Evolutionary conservation across 2,329 filamentous ascomycete genomes (phyloP), one percentile per base, ranked within the genome.

Genomic region (Trichophyton equinum): DNA sequence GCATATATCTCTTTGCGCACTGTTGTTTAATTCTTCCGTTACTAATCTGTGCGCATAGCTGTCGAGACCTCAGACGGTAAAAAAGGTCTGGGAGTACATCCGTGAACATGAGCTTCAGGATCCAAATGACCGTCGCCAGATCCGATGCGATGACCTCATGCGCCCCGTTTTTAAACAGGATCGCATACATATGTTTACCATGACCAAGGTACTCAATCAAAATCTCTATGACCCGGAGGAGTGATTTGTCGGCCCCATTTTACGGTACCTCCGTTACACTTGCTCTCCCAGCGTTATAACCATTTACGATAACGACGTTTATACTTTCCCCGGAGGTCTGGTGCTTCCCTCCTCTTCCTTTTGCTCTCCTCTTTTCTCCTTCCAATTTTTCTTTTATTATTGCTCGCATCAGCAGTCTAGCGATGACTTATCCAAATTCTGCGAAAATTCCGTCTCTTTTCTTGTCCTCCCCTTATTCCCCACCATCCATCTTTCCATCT

Each of bases 141-240:
- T 99, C 65, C 79, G 84, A 30, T 99, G 94, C 76, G 94, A 99
- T 74, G 89, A 95, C 25, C 85, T 84, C 67, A 87, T 99, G 87
- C 85, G 89, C 63, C 87, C 88, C 5, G 88, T 99, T 6, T 99
- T 99, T 78, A 95, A 95, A 74, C 83, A 88, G 69, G 84, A 91
- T 69, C 88, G 83, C 69, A 88, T 99, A 57, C 90, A 97, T 75
- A 99, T 99, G 94, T 99, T 99, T 75, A 91, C 90, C 67, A 97
- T 99, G 92, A 97, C 96, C 79, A 96, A 96, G 79, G 83, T 96
- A 15, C 84, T 97, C 9, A 90, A 89, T 64, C 86, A 87, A 71
- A 92, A 97, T 70, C 79, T 97, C 44, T 96, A 95, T 71, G 88
- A 87, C 1, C 81, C 89, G 15, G 63, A 65, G 57, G 64, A 64